A percentile compares a stretch with the other conserved stretches of the same genome.
These are phyloP conservation scores for Globisporangium acanthophoron DNA, from an alignment of 352 stramenopile genomes.

Conservation along the genomic window DNA sequence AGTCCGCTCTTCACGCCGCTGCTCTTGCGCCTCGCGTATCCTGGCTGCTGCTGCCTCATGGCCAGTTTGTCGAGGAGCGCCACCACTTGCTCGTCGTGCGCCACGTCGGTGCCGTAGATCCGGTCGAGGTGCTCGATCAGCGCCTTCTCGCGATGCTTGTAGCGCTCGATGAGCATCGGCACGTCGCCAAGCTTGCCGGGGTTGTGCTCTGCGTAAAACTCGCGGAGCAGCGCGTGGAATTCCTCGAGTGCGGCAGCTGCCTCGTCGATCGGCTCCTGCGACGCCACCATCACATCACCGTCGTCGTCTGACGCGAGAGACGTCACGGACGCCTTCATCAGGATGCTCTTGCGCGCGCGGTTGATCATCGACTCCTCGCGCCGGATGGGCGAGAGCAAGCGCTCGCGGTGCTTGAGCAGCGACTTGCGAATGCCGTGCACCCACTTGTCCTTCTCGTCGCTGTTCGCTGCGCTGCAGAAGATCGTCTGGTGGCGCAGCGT, in stretches of 20 bases:
- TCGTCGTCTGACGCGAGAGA: background rate
- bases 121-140: conserved; percentile 61
- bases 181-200: conserved; percentile 56
- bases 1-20: conserved; percentile 30
- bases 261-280: conserved; percentile 2
- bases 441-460: conserved; percentile 64
- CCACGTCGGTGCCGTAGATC: conserved; percentile 52
- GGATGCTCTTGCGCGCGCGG: conserved; percentile 9
- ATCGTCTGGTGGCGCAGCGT: conserved; percentile 45
- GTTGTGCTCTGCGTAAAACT: conserved; percentile 59
- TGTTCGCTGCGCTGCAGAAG: conserved; percentile 58
- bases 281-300: background rate
- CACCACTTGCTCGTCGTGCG: conserved; percentile 23
- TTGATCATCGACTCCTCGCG: conserved; percentile 24
- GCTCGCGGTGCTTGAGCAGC: conserved; percentile 33
- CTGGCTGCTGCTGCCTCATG: background rate
- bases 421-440: conserved; percentile 48
- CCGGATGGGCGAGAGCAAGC: conserved; percentile 18
- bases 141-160: conserved; percentile 38
- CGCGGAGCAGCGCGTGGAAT: conserved; percentile 32
- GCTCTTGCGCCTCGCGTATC: conserved; percentile 13
- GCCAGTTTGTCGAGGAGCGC: conserved; percentile 22
- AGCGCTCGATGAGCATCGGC: conserved; percentile 41
- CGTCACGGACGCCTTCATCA: conserved; percentile 6
- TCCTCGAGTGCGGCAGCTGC: conserved; percentile 5